phyloP scores from a whole-genome alignment of 768 basidiomycete genomes.

The Russula earlei region DNA sequence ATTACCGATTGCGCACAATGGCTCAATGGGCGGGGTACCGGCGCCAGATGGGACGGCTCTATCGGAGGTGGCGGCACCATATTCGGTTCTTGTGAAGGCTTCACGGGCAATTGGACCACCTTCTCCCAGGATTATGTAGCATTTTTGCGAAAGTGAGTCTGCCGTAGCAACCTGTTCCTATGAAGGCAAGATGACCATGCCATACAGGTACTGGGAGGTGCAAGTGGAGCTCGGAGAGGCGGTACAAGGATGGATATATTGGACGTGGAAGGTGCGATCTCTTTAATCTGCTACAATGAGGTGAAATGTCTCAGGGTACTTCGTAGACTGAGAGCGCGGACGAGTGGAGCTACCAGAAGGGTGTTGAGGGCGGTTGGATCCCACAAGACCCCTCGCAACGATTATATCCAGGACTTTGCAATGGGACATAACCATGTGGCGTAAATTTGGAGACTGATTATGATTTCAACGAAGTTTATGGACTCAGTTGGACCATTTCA shows the following conservation, averaged over 20 bases:
- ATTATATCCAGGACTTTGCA: slow-evolving; percentile 55
- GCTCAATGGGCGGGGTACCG: slow-evolving; percentile 70
- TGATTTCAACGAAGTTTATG: neutral
- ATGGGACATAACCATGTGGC: neutral
- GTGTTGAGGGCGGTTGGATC: slow-evolving; percentile 70
- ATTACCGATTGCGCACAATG: slow-evolving; percentile 68
- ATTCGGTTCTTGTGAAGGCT: slow-evolving; percentile 53
- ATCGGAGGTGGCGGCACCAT: slow-evolving; percentile 35
- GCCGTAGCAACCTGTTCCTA: neutral
- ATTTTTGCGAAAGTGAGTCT: slow-evolving; percentile 48
- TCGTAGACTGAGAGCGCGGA: slow-evolving; percentile 53
- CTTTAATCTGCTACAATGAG: too few relatives aligned
- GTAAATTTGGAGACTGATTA: neutral
- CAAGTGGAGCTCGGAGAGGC: slow-evolving; percentile 68
- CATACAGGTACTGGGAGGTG: slow-evolving; percentile 64
- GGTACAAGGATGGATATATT: slow-evolving; percentile 63
- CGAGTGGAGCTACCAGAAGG: slow-evolving; percentile 70
- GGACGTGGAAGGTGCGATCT: slow-evolving; percentile 66
- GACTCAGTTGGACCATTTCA: neutral
- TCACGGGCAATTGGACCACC: slow-evolving; percentile 47
- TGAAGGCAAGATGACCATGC: neutral
- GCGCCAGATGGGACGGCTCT: slow-evolving; percentile 61
- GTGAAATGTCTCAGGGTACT: neutral
- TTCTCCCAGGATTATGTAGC: slow-evolving; percentile 58
- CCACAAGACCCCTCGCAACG: slow-evolving; percentile 59